Conservation (phyloP, 768 basidiomycete genomes). For the Russula virescens region DNA sequence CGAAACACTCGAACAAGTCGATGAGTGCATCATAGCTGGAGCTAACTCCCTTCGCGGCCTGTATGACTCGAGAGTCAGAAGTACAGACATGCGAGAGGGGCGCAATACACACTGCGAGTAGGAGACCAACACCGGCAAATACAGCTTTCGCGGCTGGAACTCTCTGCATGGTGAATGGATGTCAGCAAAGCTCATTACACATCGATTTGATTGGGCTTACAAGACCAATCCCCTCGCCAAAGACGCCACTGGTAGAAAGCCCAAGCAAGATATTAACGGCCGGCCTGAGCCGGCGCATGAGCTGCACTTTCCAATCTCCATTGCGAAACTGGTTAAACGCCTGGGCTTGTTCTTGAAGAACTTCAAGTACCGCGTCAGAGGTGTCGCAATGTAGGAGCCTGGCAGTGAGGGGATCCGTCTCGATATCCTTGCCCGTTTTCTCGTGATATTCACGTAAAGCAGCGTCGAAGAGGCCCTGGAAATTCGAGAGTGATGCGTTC, state of each 20-base stretch:
- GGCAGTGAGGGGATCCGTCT: not conserved
- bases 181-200: too few species aligned
- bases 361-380: not conserved
- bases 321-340: conserved; percentile 5
- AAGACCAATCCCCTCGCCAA: not conserved
- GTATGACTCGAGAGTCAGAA: not conserved
- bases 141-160: not conserved
- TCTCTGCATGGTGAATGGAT: not conserved
- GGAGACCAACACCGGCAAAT: not conserved
- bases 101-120: not conserved
- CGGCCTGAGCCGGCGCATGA: not conserved
- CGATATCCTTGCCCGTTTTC: not conserved
- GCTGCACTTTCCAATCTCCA: not conserved
- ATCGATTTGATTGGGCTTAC: not conserved
- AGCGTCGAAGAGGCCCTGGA: not conserved
- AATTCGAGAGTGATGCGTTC: not conserved
- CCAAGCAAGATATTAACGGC: not conserved
- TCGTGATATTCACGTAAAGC: not conserved
- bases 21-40: too few species aligned
- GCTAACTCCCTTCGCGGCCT: too few species aligned
- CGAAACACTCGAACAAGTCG: not conserved
- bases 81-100: too few species aligned
- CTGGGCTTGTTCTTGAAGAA: not conserved
- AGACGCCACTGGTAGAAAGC: not conserved
- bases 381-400: not conserved